These are phyloP conservation scores for Elaeagnus macrophylla DNA, from an alignment of 306 rosid genomes.

Conservation along the genomic window DNA sequence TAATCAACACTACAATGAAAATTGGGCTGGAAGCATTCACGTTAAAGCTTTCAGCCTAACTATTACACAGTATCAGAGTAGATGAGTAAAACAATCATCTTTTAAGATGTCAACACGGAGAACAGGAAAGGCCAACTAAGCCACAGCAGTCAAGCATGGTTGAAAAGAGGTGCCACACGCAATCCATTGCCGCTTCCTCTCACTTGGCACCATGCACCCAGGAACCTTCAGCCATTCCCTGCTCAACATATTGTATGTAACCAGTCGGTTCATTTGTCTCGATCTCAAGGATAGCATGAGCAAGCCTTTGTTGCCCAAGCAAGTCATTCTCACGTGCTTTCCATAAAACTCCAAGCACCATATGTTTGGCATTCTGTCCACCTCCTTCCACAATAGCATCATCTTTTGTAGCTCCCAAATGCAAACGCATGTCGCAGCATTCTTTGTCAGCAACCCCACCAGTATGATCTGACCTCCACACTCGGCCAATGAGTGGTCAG, in stretches of 20 bases:
- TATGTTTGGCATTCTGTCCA: conserved; percentile 98
- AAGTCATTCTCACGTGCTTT: conserved; percentile 88
- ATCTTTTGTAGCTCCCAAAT: conserved; percentile 96
- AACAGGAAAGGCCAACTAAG: conserved; percentile 32
- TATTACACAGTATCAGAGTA: conserved; percentile 13
- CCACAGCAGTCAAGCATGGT: conserved; percentile 59
- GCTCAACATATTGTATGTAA: conserved; percentile 53
- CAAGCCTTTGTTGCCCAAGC: conserved; percentile 88
- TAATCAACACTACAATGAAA: conserved; percentile 15
- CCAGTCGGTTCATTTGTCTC: conserved; percentile 55
- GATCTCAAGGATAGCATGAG: conserved; percentile 81
- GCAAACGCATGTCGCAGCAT: conserved; percentile 87
- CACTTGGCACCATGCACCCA: conserved; percentile 47
- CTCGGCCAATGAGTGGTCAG: conserved; percentile 68
- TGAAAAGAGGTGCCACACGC: conserved; percentile 72
- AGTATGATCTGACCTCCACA: conserved; percentile 70
- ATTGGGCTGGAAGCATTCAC: conserved; percentile 16
- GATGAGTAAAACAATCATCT: background rate
- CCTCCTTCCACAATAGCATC: conserved; percentile 98
- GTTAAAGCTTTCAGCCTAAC: conserved; percentile 21
- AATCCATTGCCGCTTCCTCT: conserved; percentile 60
- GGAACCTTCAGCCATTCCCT: conserved; percentile 85
- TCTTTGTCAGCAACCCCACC: conserved; percentile 73
- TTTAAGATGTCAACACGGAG: conserved; percentile 12
- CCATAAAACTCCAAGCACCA: conserved; percentile 99